A percentile compares a stretch with the other conserved stretches of the same genome.
Evolutionary conservation across 371 early-diverging fungal genomes (phyloP).

Genomic region (Blyttiomyces sp.): DNA sequence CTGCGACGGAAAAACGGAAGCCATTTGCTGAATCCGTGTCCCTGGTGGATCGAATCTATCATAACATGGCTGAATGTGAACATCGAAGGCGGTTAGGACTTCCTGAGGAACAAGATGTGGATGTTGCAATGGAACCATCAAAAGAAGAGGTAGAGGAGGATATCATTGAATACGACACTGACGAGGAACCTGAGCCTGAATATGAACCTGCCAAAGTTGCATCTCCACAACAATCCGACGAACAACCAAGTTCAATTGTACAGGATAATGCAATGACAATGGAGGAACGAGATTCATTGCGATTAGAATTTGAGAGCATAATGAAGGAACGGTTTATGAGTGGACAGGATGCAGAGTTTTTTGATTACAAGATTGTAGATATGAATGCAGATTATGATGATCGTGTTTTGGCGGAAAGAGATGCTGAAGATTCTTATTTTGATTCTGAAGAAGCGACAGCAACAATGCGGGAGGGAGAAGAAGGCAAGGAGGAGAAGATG

Average conservation of each 20-base stretch:
- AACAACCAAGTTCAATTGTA: background rate
- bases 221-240: background rate
- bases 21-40: slow-evolving; percentile 5
- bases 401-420: slow-evolving; percentile 2
- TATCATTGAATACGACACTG: slow-evolving; percentile 21
- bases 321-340: slow-evolving; percentile 24
- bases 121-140: background rate
- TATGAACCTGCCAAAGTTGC: background rate
- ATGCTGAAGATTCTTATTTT: slow-evolving; percentile 28
- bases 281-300: slow-evolving; percentile 9
- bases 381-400: slow-evolving; percentile 21
- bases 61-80: slow-evolving; percentile 16
- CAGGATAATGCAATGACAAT: background rate
- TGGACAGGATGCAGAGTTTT: slow-evolving; percentile 17
- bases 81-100: background rate
- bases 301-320: slow-evolving; percentile 13
- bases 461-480: background rate
- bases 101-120: background rate
- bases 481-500: background rate
- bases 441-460: slow-evolving; percentile 13
- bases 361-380: slow-evolving; percentile 19
- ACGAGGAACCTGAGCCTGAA: slow-evolving; percentile 19
- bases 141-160: slow-evolving; percentile 4
- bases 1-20: slow-evolving; percentile 2
- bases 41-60: slow-evolving; percentile 22